A percentile compares a stretch with the other conserved stretches of the same genome.
Conservation (phyloP, 768 basidiomycete species). For the Nidularia pulvinata region DNA sequence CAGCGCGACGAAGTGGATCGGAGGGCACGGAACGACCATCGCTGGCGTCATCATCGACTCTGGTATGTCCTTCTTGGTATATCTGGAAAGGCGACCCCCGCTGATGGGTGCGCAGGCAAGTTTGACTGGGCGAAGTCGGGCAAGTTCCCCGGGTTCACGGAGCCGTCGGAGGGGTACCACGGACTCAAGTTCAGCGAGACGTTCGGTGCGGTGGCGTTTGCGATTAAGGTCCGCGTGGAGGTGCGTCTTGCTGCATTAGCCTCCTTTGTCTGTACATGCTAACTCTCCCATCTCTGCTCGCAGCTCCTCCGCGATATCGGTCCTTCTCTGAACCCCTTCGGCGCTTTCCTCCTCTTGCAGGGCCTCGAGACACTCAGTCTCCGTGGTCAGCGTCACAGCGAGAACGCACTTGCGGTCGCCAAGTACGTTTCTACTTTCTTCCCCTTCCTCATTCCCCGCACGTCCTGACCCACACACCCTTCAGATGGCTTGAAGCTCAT, state of each 20-base stretch:
- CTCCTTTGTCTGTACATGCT: too few species aligned
- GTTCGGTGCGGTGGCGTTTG: constrained; percentile 65
- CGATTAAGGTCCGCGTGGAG: constrained; percentile 62
- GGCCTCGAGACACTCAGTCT: constrained; percentile 79
- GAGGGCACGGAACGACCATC: constrained; percentile 80
- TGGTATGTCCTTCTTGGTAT: constrained; percentile 29
- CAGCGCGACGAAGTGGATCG: constrained; percentile 86
- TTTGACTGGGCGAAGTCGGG: constrained; percentile 74
- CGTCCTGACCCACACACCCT: too few species aligned
- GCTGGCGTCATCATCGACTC: constrained; percentile 75
- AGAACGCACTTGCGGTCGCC: constrained; percentile 73
- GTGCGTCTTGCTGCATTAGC: too few species aligned
- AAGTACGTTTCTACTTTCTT: constrained; percentile 28
- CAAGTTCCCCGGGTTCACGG: constrained; percentile 73
- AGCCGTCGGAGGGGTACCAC: constrained; percentile 77
- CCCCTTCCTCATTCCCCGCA: too few species aligned
- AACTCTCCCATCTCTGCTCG: too few species aligned
- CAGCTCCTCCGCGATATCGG: constrained; percentile 71
- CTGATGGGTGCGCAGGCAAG: constrained; percentile 35
- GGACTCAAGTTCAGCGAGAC: constrained; percentile 66
- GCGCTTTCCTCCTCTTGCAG: constrained; percentile 73
- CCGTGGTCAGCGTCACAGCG: constrained; percentile 67
- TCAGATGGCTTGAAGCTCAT: constrained; percentile 60
- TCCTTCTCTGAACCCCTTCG: constrained; percentile 67
- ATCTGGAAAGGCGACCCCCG: not conserved